Conservation (phyloP, 192 early-diverging fungal species). For the Coemansia sp. region DNA sequence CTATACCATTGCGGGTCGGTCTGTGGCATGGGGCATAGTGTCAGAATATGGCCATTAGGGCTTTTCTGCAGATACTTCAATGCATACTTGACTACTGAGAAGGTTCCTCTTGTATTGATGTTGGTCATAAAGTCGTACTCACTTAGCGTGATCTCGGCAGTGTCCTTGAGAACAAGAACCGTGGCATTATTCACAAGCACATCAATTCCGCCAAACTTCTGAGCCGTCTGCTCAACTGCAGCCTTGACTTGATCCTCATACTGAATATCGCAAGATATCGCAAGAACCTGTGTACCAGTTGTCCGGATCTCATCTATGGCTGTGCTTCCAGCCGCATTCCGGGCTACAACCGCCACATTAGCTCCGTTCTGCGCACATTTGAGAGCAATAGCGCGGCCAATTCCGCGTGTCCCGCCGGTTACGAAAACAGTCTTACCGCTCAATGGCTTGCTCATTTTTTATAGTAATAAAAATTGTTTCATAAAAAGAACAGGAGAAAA, state of each 20-base stretch:
- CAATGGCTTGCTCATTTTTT: background rate
- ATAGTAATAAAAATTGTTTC: background rate
- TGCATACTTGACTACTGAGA: conserved; percentile 66
- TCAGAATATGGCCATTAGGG: conserved; percentile 74
- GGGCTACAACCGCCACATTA: conserved; percentile 57
- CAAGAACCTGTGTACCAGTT: conserved; percentile 67
- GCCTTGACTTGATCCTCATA: conserved; percentile 65
- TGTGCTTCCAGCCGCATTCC: conserved; percentile 58
- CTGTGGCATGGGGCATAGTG: conserved; percentile 66
- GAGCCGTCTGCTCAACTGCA: conserved; percentile 61
- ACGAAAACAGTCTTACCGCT: conserved; percentile 50
- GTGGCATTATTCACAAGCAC: conserved; percentile 76
- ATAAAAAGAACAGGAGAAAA: background rate
- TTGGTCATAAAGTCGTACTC: conserved; percentile 67
- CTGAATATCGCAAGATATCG: conserved; percentile 73
- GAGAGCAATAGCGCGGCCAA: conserved; percentile 54
- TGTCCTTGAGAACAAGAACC: conserved; percentile 67
- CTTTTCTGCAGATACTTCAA: conserved; percentile 68
- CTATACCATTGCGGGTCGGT: conserved; percentile 67
- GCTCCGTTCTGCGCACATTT: conserved; percentile 50
- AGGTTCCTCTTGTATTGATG: conserved; percentile 74
- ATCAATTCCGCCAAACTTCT: conserved; percentile 75
- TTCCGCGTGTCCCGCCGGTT: conserved; percentile 55
- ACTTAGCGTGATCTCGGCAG: conserved; percentile 49
- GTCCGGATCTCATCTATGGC: conserved; percentile 66